A percentile compares a stretch with the other conserved stretches of the same genome.
phyloP scores from a whole-genome alignment of 2,329 filamentous ascomycete species.

The Incumbomyces delicatus region DNA sequence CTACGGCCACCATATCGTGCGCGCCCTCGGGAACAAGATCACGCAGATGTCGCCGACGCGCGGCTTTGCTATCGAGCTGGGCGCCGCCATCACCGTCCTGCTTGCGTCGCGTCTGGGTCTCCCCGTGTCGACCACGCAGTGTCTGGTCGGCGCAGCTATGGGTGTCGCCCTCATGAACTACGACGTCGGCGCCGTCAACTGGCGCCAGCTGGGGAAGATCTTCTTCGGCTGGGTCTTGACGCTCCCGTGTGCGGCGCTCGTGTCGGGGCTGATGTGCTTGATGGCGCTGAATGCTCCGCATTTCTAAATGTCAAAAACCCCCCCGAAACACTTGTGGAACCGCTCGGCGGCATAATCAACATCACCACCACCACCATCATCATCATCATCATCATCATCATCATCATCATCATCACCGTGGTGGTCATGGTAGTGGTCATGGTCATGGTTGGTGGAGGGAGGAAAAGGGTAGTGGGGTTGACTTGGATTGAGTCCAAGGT shows the following conservation, averaged over 20 bases:
- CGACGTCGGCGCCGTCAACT: conserved; percentile 34
- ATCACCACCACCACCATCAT: too few relatives aligned
- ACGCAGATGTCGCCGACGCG: conserved; percentile 31
- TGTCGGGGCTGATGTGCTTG: conserved; percentile 30
- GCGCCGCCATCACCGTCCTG: conserved; percentile 31
- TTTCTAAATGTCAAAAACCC: too few relatives aligned
- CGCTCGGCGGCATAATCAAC: too few relatives aligned
- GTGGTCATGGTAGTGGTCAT: too few relatives aligned
- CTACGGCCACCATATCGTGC: conserved; percentile 30
- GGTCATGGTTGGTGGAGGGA: too few relatives aligned
- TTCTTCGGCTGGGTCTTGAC: conserved; percentile 38
- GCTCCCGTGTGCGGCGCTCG: conserved; percentile 32
- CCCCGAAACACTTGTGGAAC: too few relatives aligned
- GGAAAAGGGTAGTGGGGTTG: too few relatives aligned
- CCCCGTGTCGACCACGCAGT: conserved; percentile 31
- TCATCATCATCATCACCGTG: too few relatives aligned
- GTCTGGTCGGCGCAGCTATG: conserved; percentile 27
- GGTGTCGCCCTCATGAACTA: conserved; percentile 31
- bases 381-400: too few relatives aligned
- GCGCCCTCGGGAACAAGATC: conserved; percentile 32
- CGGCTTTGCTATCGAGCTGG: conserved; percentile 32
- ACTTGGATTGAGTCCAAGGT: too few relatives aligned
- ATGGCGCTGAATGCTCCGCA: conserved; percentile 36
- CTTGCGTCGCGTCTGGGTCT: conserved; percentile 27
- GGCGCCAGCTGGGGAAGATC: conserved; percentile 34